Conservation (phyloP, 2,329 filamentous ascomycete species). For the Zelopaecilomyces penicillatus region DNA sequence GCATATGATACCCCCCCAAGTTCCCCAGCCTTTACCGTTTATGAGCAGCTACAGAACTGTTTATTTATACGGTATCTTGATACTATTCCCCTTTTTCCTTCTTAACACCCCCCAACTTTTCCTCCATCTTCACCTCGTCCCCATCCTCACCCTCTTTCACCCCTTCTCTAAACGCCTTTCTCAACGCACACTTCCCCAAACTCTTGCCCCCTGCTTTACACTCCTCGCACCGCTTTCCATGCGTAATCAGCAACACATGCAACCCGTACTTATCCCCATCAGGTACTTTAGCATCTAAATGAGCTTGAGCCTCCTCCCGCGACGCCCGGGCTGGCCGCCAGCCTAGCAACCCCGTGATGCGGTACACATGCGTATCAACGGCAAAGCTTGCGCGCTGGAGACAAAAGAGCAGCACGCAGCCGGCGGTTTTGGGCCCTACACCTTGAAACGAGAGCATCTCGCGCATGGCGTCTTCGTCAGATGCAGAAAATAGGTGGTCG, state of each 20-base stretch:
- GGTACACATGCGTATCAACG: constrained; percentile 45
- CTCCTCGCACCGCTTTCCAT: constrained; percentile 37
- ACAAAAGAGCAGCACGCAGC: constrained; percentile 45
- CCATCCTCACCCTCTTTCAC: constrained; percentile 14
- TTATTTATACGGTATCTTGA: too few relatives aligned
- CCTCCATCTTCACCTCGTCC: constrained; percentile 1
- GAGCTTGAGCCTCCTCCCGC: constrained; percentile 40
- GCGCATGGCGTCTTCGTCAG: constrained; percentile 39
- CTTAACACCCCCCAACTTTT: constrained; percentile 5
- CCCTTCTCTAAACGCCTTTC: constrained; percentile 28
- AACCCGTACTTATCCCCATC: constrained; percentile 41
- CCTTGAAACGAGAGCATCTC: constrained; percentile 42
- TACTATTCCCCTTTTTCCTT: not conserved
- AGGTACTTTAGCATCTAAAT: constrained; percentile 40
- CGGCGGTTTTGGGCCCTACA: constrained; percentile 47
- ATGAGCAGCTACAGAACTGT: too few relatives aligned
- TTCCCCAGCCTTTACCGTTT: too few relatives aligned
- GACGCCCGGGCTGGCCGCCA: constrained; percentile 35
- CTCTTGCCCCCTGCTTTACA: constrained; percentile 37
- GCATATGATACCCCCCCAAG: too few relatives aligned
- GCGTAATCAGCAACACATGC: constrained; percentile 40
- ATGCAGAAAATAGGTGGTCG: constrained; percentile 37
- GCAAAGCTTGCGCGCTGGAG: constrained; percentile 39
- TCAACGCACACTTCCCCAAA: constrained; percentile 30
- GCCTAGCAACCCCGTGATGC: constrained; percentile 39